Base-by-base conservation (phyloP, 2,329 filamentous ascomycete genomes). In the Fonsecaea monophora region DNA sequence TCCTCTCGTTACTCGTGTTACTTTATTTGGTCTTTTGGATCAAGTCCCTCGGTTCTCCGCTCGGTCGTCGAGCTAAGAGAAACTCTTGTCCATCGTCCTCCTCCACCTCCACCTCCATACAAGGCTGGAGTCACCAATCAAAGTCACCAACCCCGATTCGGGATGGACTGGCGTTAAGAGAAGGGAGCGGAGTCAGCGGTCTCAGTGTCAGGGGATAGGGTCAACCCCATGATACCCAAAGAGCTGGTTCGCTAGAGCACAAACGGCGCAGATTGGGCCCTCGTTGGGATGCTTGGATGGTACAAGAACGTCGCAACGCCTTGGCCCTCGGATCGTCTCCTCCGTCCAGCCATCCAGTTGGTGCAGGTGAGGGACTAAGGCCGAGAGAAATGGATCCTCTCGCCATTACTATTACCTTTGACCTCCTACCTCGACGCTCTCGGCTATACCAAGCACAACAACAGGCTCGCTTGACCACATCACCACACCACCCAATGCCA, bases 41-140 rank as follows among this genome's bases (percentile, higher is more conserved):
- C 25, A 25, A 25, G 25, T 25, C 25, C 45, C 45, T 50, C 45
- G 45, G 45, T 25, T 50, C 45, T 50, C 45, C 45, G 45, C 45
- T 50, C 45, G 18, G 18, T 25, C 45, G 18, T 25, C 25, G 12
- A 3, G 45, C 18, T 18, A 50, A 50, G 45, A 50, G 6, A 45
- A 18, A 6, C 45, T 8, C 18, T 50, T 7, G 13, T 25, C 25
- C 25, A 25, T 25, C 25, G n/a, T 5, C 10, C 12, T 6, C 12
- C 38, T 6, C 13, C 6, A 42, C 38, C n/a, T 5, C 12, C 38
- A 42, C 12, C 1, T 13, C 10, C 18, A 50, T 12, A 50, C 45
- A 50, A 50, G 45, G 45, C 45, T 50, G 18, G 8, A 21, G 18
- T 25, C 6, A 3, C 25, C 25, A 2, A 25, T 3, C 2, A 25